A percentile compares a stretch with the other conserved stretches of the same genome.
Conservation (phyloP, 306 rosid genomes). For the Lathyrus sativus region DNA sequence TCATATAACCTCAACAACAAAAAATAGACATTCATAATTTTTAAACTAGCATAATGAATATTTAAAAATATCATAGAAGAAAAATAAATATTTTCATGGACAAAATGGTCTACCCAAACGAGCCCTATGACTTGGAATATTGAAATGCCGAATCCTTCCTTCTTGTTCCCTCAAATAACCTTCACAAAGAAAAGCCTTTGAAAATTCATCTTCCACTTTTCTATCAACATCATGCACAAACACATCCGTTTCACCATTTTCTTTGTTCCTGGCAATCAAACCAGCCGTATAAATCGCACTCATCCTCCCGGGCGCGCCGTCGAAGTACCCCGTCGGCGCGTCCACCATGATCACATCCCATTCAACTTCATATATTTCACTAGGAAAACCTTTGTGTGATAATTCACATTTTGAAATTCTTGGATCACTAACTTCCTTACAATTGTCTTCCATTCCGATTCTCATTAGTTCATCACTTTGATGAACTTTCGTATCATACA, state of each 20-base stretch:
- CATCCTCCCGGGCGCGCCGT: conserved; percentile 90
- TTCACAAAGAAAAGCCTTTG: conserved; percentile 70
- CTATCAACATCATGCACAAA: conserved; percentile 95
- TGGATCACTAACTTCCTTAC: conserved; percentile 65
- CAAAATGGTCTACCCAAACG: conserved; percentile 68
- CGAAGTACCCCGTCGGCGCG: conserved; percentile 84
- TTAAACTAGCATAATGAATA: neutral
- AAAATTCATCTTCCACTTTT: conserved; percentile 72
- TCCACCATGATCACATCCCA: conserved; percentile 99
- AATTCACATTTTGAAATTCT: conserved; percentile 68
- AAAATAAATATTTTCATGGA: conserved; percentile 40
- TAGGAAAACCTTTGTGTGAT: conserved; percentile 69
- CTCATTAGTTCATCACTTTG: conserved; percentile 62
- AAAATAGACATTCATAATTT: neutral
- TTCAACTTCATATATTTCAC: conserved; percentile 66
- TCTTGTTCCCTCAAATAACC: conserved; percentile 76
- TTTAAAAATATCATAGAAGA: neutral
- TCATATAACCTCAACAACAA: neutral
- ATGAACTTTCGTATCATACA: conserved; percentile 71
- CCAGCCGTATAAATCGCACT: conserved; percentile 90
- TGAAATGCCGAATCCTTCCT: conserved; percentile 82
- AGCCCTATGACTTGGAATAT: conserved; percentile 73
- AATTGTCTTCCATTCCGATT: conserved; percentile 52
- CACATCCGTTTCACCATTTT: conserved; percentile 75
- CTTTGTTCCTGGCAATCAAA: conserved; percentile 80